Percentiles rank a stretch among this genome's conserved stretches.
These are phyloP conservation scores for Colletotrichum aenigma DNA, from an alignment of 2,329 filamentous ascomycete genomes.

Conservation along the genomic window DNA sequence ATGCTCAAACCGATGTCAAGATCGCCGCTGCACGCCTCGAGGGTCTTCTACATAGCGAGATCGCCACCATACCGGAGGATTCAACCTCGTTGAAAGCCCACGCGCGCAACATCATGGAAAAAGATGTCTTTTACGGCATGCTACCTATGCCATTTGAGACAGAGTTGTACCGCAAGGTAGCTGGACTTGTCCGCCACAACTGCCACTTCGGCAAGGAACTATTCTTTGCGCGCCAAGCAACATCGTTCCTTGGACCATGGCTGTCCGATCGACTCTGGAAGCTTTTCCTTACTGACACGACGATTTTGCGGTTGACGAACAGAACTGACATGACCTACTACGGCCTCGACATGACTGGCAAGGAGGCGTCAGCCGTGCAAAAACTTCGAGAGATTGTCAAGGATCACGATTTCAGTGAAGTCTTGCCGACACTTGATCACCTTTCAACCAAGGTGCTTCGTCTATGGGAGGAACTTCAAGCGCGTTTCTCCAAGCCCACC, in stretches of 20 bases:
- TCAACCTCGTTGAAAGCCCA: slow-evolving; percentile 32
- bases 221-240: slow-evolving; percentile 61
- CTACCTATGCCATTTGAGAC: slow-evolving; percentile 64
- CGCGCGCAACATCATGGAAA: slow-evolving; percentile 55
- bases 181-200: slow-evolving; percentile 44
- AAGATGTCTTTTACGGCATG: slow-evolving; percentile 46
- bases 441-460: slow-evolving; percentile 76
- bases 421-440: slow-evolving; percentile 32
- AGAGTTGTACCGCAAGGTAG: slow-evolving; percentile 63
- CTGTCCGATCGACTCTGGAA: slow-evolving; percentile 84
- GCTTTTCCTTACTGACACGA: slow-evolving; percentile 67
- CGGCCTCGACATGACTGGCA: slow-evolving; percentile 45
- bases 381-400: slow-evolving; percentile 62
- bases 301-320: slow-evolving; percentile 64
- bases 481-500: slow-evolving; percentile 64
- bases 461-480: slow-evolving; percentile 63
- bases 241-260: slow-evolving; percentile 78
- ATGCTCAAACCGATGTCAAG: slow-evolving; percentile 76
- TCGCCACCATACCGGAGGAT: slow-evolving; percentile 70
- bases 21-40: slow-evolving; percentile 78
- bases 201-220: slow-evolving; percentile 61
- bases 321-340: slow-evolving; percentile 40
- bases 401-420: slow-evolving; percentile 48
- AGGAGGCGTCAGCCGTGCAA: slow-evolving; percentile 59
- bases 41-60: slow-evolving; percentile 76